A percentile compares a stretch with the other conserved stretches of the same genome.
Conservation (phyloP, 768 basidiomycete species). For the Naganishia vaughanmartiniae region DNA sequence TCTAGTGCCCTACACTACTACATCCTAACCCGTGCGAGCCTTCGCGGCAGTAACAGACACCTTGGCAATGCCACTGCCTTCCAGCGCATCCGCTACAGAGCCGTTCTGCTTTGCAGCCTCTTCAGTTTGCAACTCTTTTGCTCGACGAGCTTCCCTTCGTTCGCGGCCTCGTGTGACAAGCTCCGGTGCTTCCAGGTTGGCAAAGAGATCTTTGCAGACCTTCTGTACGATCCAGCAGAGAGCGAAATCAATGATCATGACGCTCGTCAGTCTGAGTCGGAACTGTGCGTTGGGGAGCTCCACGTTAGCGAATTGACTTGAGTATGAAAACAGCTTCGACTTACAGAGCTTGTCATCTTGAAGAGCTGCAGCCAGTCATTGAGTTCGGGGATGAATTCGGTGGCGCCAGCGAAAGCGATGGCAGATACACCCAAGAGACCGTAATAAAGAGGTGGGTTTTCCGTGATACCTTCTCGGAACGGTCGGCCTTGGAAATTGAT, state of each 20-base stretch:
- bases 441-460: conserved; percentile 89
- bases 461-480: conserved; percentile 95
- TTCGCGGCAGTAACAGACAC: conserved; percentile 18
- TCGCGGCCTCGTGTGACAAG: conserved; percentile 83
- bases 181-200: conserved; percentile 76
- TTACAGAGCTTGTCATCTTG: conserved; percentile 72
- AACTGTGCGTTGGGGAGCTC: conserved; percentile 59
- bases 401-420: conserved; percentile 90
- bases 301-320: neutral
- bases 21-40: neutral
- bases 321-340: conserved; percentile 49
- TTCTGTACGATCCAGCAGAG: conserved; percentile 84
- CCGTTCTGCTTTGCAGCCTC: conserved; percentile 28
- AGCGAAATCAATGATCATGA: conserved; percentile 83
- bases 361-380: conserved; percentile 97
- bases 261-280: conserved; percentile 68
- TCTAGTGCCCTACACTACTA: neutral
- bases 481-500: conserved; percentile 98
- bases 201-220: conserved; percentile 79
- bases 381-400: conserved; percentile 90
- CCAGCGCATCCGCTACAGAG: conserved; percentile 14
- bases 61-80: conserved; percentile 12
- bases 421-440: conserved; percentile 83
- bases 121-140: conserved; percentile 48
- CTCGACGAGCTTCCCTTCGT: conserved; percentile 64